Conservation (phyloP, 768 basidiomycete species). For the Leccinellum albellum region DNA sequence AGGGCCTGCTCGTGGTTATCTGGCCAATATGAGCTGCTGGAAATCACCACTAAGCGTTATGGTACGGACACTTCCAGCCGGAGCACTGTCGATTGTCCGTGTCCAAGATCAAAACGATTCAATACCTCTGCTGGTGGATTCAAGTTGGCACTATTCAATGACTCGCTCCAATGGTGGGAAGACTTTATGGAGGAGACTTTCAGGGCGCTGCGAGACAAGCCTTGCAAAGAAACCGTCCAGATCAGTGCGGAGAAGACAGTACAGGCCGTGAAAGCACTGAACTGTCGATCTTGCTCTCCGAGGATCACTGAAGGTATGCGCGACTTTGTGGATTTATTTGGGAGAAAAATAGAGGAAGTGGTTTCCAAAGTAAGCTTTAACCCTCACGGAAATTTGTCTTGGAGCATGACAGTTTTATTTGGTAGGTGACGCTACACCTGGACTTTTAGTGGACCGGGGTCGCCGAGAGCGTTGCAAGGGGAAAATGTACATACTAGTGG, state of each 20-base stretch:
- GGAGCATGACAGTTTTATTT: background rate
- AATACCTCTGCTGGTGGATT: background rate
- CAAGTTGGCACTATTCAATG: background rate
- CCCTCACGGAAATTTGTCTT: too few relatives aligned
- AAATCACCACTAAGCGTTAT: too few relatives aligned
- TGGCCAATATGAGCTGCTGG: too few relatives aligned
- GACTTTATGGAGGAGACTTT: background rate
- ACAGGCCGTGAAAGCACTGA: background rate
- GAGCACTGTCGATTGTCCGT: background rate
- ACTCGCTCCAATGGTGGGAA: background rate
- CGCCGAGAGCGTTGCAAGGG: background rate
- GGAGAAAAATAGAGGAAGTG: constrained; percentile 7
- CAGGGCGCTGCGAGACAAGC: background rate
- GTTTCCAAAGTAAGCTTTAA: constrained; percentile 6
- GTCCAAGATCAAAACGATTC: background rate
- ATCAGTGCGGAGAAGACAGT: background rate
- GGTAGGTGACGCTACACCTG: constrained; percentile 11
- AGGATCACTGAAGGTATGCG: constrained; percentile 11
- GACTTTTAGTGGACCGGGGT: background rate
- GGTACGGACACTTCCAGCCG: too few relatives aligned
- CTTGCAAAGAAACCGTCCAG: background rate
- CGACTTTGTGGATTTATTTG: constrained; percentile 9
- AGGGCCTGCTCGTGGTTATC: background rate
- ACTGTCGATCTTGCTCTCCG: background rate
- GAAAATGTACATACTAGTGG: too few relatives aligned